These are phyloP conservation scores for Mycena vitilis DNA, from an alignment of 768 basidiomycete genomes.

Conservation along the genomic window DNA sequence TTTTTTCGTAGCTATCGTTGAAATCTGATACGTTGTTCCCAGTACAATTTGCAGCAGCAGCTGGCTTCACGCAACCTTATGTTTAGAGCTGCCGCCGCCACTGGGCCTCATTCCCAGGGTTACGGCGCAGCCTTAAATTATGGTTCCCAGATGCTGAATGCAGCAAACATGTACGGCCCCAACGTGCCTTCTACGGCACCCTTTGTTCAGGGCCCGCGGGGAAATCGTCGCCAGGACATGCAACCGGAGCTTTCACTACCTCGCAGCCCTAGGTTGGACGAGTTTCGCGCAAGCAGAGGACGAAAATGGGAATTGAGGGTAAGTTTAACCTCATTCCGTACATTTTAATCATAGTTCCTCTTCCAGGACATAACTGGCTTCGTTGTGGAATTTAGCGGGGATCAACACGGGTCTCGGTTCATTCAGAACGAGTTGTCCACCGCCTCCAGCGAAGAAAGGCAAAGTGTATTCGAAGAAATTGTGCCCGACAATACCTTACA, in stretches of 20 bases:
- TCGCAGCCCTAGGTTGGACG: conserved; percentile 83
- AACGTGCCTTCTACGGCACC: conserved; percentile 48
- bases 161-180: conserved; percentile 56
- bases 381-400: conserved; percentile 91
- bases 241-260: conserved; percentile 46
- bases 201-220: conserved; percentile 54
- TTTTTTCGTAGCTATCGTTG: conserved; percentile 17
- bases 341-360: not conserved
- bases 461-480: conserved; percentile 88
- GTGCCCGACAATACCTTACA: conserved; percentile 78
- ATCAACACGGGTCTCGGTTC: conserved; percentile 98
- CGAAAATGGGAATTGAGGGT: conserved; percentile 88
- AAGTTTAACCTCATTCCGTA: conserved; percentile 34
- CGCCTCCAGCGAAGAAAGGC: conserved; percentile 83
- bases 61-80: conserved; percentile 54
- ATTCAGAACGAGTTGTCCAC: conserved; percentile 89
- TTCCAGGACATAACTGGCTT: conserved; percentile 86
- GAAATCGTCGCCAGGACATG: conserved; percentile 58
- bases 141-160: conserved; percentile 56
- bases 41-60: conserved; percentile 63
- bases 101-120: conserved; percentile 55
- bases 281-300: conserved; percentile 78
- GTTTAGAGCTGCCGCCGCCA: conserved; percentile 57
- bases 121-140: conserved; percentile 64
- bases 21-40: conserved; percentile 28